Percentiles rank a stretch among this genome's conserved stretches.
phyloP scores from a whole-genome alignment of 805 yeast genomes.

The Suhomyces tanzawaensis region DNA sequence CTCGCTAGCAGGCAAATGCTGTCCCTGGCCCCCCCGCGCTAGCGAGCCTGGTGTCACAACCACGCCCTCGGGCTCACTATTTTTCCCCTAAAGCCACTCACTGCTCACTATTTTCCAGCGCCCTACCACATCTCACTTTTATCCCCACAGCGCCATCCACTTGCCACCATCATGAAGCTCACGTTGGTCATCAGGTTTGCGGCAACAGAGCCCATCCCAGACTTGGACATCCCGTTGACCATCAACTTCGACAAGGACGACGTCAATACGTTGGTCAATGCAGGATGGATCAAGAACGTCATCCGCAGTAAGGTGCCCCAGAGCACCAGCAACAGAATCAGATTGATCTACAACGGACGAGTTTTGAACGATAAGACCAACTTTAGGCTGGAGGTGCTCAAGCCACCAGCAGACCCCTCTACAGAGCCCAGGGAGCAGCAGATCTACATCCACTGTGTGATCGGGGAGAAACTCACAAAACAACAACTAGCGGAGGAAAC shows the following conservation, averaged over 20 bases:
- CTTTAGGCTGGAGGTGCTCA: conserved; percentile 48
- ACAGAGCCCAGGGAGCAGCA: conserved; percentile 20
- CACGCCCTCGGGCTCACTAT: too few species aligned
- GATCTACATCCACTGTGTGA: conserved; percentile 74
- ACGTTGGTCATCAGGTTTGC: conserved; percentile 27
- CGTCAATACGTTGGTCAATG: conserved; percentile 28
- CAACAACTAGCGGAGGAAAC: conserved; percentile 61
- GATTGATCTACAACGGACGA: conserved; percentile 68
- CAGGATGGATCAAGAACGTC: conserved; percentile 28
- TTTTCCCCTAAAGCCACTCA: too few species aligned
- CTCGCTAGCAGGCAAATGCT: too few species aligned
- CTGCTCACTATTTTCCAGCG: too few species aligned
- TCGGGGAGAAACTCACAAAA: conserved; percentile 60
- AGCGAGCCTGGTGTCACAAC: too few species aligned
- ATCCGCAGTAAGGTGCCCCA: conserved; percentile 24
- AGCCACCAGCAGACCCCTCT: background rate
- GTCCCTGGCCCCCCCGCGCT: too few species aligned
- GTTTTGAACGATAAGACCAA: conserved; percentile 58
- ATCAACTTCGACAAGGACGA: conserved; percentile 29
- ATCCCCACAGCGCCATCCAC: too few species aligned
- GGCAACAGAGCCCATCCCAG: conserved; percentile 18
- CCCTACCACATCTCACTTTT: too few species aligned
- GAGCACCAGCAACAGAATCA: conserved; percentile 47
- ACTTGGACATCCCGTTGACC: conserved; percentile 28
- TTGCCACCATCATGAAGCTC: conserved; percentile 6